Evolutionary conservation across 2,329 filamentous ascomycete genomes (phyloP).

Genomic region (Chlorencoelia australis): DNA sequence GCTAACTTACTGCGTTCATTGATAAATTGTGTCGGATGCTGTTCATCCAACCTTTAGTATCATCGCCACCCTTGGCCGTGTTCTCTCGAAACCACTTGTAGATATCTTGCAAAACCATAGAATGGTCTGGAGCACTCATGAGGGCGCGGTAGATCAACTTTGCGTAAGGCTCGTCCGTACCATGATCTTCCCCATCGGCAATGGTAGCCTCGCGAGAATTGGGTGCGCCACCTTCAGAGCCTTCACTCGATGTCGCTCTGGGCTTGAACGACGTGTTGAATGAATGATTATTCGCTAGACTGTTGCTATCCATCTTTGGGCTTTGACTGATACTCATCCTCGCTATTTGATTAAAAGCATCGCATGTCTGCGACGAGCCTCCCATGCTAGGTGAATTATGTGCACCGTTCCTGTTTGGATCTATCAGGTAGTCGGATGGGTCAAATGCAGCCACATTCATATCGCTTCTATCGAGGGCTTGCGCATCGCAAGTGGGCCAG

Average conservation of each 20-base stretch:
- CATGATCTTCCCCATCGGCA: constrained; percentile 21
- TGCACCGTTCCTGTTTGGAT: constrained; percentile 7
- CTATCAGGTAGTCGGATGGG: constrained; percentile 11
- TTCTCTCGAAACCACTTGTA: constrained; percentile 84
- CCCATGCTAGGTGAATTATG: background rate
- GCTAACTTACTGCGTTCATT: constrained; percentile 75
- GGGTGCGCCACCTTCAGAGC: constrained; percentile 21
- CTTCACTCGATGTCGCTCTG: constrained; percentile 13
- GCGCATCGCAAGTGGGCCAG: constrained; percentile 12
- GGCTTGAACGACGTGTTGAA: constrained; percentile 9
- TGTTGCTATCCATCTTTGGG: constrained; percentile 14
- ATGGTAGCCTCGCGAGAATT: constrained; percentile 20
- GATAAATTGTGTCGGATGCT: constrained; percentile 92
- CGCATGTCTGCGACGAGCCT: no score
- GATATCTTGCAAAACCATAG: constrained; percentile 74
- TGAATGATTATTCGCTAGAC: no score
- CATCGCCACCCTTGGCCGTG: constrained; percentile 59
- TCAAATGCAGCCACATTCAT: constrained; percentile 12
- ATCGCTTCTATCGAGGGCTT: constrained; percentile 8
- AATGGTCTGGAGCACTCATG: constrained; percentile 51
- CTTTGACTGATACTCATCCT: constrained; percentile 15
- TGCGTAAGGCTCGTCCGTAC: constrained; percentile 61
- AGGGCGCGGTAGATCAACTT: constrained; percentile 71
- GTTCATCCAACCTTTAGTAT: constrained; percentile 78
- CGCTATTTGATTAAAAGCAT: no score